Percentiles rank a stretch among this genome's conserved stretches.
Evolutionary conservation across 805 yeast genomes (phyloP).

Genomic region (Wickerhamiella kurtzmanii): DNA sequence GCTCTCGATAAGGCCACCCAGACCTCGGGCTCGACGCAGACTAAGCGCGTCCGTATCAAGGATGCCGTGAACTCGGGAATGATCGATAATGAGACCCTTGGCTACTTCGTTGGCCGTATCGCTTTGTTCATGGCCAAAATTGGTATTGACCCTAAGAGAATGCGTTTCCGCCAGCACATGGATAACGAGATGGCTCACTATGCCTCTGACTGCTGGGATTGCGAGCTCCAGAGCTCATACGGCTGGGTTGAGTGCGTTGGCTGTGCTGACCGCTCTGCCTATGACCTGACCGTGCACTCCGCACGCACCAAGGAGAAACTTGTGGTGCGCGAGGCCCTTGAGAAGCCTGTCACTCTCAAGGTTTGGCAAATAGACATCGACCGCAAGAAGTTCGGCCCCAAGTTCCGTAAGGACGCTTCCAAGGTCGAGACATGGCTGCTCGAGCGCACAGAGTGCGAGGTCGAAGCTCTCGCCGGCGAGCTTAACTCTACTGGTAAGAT

Average conservation of each 20-base stretch:
- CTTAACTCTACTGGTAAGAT: slow-evolving; percentile 51
- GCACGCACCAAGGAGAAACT: slow-evolving; percentile 90
- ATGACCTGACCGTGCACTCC: slow-evolving; percentile 88
- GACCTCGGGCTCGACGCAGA: slow-evolving; percentile 65
- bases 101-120: slow-evolving; percentile 92
- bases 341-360: slow-evolving; percentile 73
- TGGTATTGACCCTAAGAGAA: slow-evolving; percentile 72
- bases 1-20: slow-evolving; percentile 83
- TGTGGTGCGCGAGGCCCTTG: slow-evolving; percentile 82
- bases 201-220: slow-evolving; percentile 99
- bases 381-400: slow-evolving; percentile 95
- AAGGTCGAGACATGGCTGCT: slow-evolving; percentile 69
- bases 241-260: slow-evolving; percentile 99
- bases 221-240: slow-evolving; percentile 85
- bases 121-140: slow-evolving; percentile 69
- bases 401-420: slow-evolving; percentile 94
- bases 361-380: slow-evolving; percentile 73
- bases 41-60: slow-evolving; percentile 57
- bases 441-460: slow-evolving; percentile 69
- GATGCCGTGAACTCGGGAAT: slow-evolving; percentile 79
- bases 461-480: slow-evolving; percentile 62
- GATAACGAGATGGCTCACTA: slow-evolving; percentile 98
- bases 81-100: slow-evolving; percentile 94
- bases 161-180: slow-evolving; percentile 98
- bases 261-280: slow-evolving; percentile 98